phyloP scores from a whole-genome alignment of 164 flowering plant genomes.

The Protea cynaroides region DNA sequence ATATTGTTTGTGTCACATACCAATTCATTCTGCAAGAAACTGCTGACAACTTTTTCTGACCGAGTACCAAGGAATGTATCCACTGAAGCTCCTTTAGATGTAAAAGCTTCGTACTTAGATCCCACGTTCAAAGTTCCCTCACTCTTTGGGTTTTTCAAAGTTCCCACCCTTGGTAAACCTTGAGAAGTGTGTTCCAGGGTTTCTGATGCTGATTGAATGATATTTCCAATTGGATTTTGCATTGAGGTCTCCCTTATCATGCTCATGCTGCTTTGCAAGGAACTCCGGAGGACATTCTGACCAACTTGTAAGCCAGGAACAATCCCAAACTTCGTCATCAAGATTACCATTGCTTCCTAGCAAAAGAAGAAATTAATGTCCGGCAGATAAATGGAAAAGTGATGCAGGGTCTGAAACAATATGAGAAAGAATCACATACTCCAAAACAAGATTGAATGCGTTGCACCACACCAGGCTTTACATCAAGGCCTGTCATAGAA shows the following conservation, averaged over 20 bases:
- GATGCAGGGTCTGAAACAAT: not conserved
- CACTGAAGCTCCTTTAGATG: slow-evolving; percentile 24
- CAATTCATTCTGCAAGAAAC: slow-evolving; percentile 51
- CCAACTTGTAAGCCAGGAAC: slow-evolving; percentile 34
- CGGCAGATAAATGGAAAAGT: slow-evolving; percentile 5
- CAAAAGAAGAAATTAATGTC: slow-evolving; percentile 15
- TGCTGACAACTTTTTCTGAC: slow-evolving; percentile 58
- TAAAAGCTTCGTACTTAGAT: slow-evolving; percentile 17
- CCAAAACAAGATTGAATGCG: slow-evolving; percentile 46
- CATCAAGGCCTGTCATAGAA: slow-evolving; percentile 65
- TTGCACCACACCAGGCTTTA: slow-evolving; percentile 74
- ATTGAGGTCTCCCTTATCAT: slow-evolving; percentile 24
- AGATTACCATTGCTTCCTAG: slow-evolving; percentile 48
- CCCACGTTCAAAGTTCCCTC: slow-evolving; percentile 12
- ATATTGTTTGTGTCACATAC: slow-evolving; percentile 37
- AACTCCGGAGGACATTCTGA: slow-evolving; percentile 40
- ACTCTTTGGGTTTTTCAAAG: too few relatives aligned
- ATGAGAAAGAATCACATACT: slow-evolving; percentile 33
- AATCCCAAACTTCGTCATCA: slow-evolving; percentile 61
- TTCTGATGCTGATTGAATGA: slow-evolving; percentile 26
- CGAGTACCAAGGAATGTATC: slow-evolving; percentile 36
- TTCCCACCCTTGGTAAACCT: slow-evolving; percentile 13
- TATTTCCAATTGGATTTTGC: slow-evolving; percentile 35
- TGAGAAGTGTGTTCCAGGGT: slow-evolving; percentile 24
- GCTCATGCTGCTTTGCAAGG: slow-evolving; percentile 38